Evolutionary conservation across 1,284 basidiomycete species (phyloP).

Genomic region (Trametes sp.): DNA sequence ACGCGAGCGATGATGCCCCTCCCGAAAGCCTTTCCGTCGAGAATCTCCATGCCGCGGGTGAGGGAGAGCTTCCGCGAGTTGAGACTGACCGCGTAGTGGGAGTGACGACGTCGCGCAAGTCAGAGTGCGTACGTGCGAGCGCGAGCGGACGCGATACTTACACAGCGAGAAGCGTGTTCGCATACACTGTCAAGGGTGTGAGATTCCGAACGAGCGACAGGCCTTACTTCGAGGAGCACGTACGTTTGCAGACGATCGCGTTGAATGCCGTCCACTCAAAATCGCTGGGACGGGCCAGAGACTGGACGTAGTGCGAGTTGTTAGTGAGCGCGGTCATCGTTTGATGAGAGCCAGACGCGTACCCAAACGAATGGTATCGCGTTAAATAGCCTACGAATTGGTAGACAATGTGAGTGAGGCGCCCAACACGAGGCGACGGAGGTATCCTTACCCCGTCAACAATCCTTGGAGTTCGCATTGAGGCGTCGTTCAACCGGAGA

Average conservation of each 20-base stretch:
- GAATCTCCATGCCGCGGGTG: slow-evolving; percentile 1
- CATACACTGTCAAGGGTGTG: not conserved
- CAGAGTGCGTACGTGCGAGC: not conserved
- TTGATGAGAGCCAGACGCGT: not conserved
- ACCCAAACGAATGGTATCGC: not conserved
- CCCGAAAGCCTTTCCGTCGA: not conserved
- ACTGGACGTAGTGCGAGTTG: not conserved
- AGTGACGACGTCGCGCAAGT: not conserved
- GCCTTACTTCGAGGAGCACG: not conserved
- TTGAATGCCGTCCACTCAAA: not conserved
- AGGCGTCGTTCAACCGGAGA: not conserved
- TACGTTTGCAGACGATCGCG: not conserved
- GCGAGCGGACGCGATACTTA: not conserved
- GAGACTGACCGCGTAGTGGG: not conserved
- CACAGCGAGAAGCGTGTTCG: not conserved
- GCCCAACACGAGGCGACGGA: too few relatives aligned
- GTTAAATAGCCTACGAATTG: not conserved
- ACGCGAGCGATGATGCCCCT: slow-evolving; percentile 4
- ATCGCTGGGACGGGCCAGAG: not conserved
- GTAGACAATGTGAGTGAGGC: too few relatives aligned
- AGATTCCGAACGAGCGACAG: not conserved
- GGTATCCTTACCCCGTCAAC: not conserved
- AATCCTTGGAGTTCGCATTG: not conserved
- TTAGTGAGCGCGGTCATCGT: not conserved
- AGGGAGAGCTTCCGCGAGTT: slow-evolving; percentile 5